A percentile compares a stretch with the other conserved stretches of the same genome.
Conservation (phyloP, 176 grass and related monocot genomes). For the Ensete glaucum region DNA sequence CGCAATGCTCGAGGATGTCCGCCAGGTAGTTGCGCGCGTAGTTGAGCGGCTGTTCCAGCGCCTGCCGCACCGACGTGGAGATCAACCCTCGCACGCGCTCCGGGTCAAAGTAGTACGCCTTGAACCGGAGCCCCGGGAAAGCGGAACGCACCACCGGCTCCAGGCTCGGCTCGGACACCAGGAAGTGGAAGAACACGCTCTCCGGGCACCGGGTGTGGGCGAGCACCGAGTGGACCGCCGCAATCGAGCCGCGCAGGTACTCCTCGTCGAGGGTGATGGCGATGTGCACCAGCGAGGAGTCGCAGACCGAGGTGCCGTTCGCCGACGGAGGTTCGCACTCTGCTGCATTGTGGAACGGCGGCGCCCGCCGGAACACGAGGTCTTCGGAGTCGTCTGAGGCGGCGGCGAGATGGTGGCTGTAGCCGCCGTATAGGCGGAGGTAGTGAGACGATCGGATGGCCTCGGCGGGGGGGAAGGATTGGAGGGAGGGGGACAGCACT, state of each 20-base stretch:
- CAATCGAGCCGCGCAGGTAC: constrained; percentile 13
- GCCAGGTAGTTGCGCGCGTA: constrained; percentile 10
- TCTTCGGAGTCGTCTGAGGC: no score
- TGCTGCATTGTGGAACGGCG: constrained; percentile 3
- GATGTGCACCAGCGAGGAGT: not conserved
- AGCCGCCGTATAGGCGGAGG: not conserved
- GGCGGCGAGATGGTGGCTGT: not conserved
- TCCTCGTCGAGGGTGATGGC: constrained; percentile 14
- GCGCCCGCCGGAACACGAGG: not conserved
- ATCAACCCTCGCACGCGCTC: constrained; percentile 2
- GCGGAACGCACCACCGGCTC: constrained; percentile 3
- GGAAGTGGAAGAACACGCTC: constrained; percentile 12
- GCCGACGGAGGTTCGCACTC: not conserved
- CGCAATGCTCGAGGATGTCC: constrained; percentile 11
- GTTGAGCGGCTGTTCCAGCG: constrained; percentile 14
- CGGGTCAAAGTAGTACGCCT: constrained; percentile 6
- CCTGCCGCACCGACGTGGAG: constrained; percentile 7
- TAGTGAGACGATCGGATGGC: constrained; percentile 9
- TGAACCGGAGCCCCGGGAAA: constrained; percentile 9
- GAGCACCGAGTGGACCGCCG: constrained; percentile 12
- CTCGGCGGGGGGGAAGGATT: constrained; percentile 18
- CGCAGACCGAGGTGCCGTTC: constrained; percentile 2
- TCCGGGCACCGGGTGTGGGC: constrained; percentile 1
- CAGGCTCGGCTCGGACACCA: not conserved
- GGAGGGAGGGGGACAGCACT: constrained; percentile 6